phyloP scores from a whole-genome alignment of 148 eudicot species.

The Rhododendron williamsianum region DNA sequence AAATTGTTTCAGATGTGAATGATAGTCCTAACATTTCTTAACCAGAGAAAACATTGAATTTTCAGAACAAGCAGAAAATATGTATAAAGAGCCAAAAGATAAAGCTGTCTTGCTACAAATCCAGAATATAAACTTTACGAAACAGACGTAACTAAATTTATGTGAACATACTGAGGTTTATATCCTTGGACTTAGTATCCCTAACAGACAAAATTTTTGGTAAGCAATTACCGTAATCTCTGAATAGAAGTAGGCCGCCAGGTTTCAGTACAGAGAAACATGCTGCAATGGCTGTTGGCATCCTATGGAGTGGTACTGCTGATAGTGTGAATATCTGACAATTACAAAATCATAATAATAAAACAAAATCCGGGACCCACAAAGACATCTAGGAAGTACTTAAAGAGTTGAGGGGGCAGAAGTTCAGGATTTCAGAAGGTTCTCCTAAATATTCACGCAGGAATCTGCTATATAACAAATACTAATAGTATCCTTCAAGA shows the following conservation, averaged over 20 bases:
- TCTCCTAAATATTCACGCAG: not conserved
- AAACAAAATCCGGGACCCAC: not conserved
- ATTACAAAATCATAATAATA: not conserved
- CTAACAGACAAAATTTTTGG: not conserved
- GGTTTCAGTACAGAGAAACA: constrained; percentile 84
- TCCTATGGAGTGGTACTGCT: constrained; percentile 73
- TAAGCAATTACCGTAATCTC: constrained; percentile 77
- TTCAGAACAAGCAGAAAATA: not conserved
- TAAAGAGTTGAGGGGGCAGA: not conserved
- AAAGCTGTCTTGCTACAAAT: not conserved
- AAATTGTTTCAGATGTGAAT: not conserved
- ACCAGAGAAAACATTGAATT: not conserved
- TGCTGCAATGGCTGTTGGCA: constrained; percentile 60
- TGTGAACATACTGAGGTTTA: not conserved
- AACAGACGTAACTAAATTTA: not conserved
- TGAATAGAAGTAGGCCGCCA: constrained; percentile 78
- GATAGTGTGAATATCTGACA: constrained; percentile 84
- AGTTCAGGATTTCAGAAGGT: not conserved
- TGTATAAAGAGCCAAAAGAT: not conserved
- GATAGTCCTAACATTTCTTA: not conserved
- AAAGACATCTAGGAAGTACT: not conserved
- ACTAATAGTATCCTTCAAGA: not conserved
- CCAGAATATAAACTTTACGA: too few relatives aligned
- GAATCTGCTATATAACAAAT: not conserved
- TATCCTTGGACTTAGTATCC: not conserved